Evolutionary conservation across 805 yeast genomes (phyloP).

Genomic region (Soucietia sequanensis): DNA sequence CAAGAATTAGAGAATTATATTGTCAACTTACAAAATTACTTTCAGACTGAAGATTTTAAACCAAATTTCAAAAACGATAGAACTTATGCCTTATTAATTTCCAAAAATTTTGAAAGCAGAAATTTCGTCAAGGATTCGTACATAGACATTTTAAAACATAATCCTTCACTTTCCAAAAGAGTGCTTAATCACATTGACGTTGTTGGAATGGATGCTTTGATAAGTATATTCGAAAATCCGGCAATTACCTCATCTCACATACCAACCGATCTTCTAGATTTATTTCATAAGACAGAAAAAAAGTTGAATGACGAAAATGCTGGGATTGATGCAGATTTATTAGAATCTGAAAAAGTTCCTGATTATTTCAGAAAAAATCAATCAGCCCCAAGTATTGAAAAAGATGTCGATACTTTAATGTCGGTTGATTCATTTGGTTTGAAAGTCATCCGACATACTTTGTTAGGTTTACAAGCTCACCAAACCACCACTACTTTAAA

Average conservation of each 20-base stretch:
- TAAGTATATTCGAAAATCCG: constrained; percentile 25
- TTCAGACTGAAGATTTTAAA: constrained; percentile 13
- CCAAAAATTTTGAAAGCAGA: constrained; percentile 29
- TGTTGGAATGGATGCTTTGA: constrained; percentile 48
- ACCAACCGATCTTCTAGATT: constrained; percentile 28
- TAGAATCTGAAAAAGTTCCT: constrained; percentile 19
- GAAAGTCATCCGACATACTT: constrained; percentile 73
- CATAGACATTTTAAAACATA: constrained; percentile 11
- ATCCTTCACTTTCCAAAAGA: constrained; percentile 13
- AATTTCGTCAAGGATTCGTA: constrained; percentile 6
- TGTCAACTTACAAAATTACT: constrained; percentile 21
- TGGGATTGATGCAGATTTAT: constrained; percentile 4
- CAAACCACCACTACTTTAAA: constrained; percentile 18
- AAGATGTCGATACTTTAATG: constrained; percentile 52
- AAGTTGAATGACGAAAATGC: background rate
- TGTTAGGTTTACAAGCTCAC: constrained; percentile 43
- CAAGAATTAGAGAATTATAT: constrained; percentile 46
- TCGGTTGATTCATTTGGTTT: constrained; percentile 78
- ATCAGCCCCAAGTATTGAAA: constrained; percentile 43
- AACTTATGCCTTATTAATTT: constrained; percentile 59
- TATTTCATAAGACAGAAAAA: background rate
- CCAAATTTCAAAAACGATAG: constrained; percentile 46
- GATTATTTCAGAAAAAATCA: constrained; percentile 32
- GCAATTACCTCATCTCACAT: constrained; percentile 25
- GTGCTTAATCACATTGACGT: constrained; percentile 51